Evolutionary conservation across 2,329 filamentous ascomycete genomes (phyloP).

Genomic region (Sclerotinia trifoliorum): DNA sequence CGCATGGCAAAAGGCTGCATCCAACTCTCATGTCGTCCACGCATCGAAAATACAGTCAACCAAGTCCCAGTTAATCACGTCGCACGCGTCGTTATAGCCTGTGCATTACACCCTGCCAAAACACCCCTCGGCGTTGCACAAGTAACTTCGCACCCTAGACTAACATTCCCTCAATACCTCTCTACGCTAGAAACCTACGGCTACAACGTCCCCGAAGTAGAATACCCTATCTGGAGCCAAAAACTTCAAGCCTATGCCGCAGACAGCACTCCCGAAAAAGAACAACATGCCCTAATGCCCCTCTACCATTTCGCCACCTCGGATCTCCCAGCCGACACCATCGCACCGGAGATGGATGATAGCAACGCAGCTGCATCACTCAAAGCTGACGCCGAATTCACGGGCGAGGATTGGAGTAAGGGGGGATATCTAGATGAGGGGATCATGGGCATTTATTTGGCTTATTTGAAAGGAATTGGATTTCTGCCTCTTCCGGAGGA

Average conservation of each 20-base stretch:
- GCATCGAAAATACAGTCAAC: conserved; percentile 85
- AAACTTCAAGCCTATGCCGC: conserved; percentile 58
- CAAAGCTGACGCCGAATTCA: conserved; percentile 53
- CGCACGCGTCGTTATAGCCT: conserved; percentile 72
- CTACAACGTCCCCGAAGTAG: conserved; percentile 64
- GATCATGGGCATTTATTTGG: conserved; percentile 38
- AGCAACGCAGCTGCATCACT: conserved; percentile 63
- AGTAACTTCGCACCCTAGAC: conserved; percentile 74
- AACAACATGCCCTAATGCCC: conserved; percentile 69
- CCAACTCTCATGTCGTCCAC: conserved; percentile 70
- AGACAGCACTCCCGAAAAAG: conserved; percentile 48
- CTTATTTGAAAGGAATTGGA: conserved; percentile 37
- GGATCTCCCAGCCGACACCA: conserved; percentile 65
- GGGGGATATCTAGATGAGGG: conserved; percentile 36
- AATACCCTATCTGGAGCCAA: conserved; percentile 67
- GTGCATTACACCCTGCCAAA: conserved; percentile 43
- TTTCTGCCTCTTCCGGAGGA: conserved; percentile 33
- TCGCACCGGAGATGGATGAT: conserved; percentile 70
- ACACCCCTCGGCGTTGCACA: conserved; percentile 60
- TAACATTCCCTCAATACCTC: conserved; percentile 78
- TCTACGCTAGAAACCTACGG: conserved; percentile 68
- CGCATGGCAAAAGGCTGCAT: conserved; percentile 84
- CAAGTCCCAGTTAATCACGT: conserved; percentile 85
- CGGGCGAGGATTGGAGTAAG: conserved; percentile 34
- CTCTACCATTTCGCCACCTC: conserved; percentile 71